phyloP scores from a whole-genome alignment of 2,329 filamentous ascomycete species.

The Aspergillus ruber region DNA sequence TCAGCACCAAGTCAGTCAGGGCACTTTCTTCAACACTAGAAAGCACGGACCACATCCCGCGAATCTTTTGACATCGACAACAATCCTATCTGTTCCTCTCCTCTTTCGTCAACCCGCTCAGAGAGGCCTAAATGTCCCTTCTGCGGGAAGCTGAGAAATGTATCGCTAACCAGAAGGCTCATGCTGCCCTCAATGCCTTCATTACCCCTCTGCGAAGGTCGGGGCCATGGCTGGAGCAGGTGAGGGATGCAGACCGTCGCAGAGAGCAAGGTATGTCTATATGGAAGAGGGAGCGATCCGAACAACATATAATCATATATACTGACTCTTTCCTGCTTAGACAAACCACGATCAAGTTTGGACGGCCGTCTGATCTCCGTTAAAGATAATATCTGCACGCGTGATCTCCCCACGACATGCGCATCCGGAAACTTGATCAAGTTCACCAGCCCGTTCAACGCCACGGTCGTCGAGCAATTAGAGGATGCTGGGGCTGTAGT shows the following conservation, averaged over 20 bases:
- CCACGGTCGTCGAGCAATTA: constrained; percentile 69
- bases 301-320: background rate
- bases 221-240: constrained; percentile 29
- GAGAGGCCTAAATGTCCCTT: constrained; percentile 35
- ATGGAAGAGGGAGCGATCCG: constrained; percentile 2
- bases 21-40: background rate
- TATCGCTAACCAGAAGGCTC: constrained; percentile 34
- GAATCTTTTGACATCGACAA: background rate
- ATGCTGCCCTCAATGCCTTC: constrained; percentile 34
- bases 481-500: constrained; percentile 56
- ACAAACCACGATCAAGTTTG: constrained; percentile 28
- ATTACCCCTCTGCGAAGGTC: constrained; percentile 31
- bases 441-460: constrained; percentile 71
- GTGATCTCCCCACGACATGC: constrained; percentile 68
- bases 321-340: constrained; percentile 12
- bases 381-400: constrained; percentile 72
- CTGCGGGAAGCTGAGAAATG: constrained; percentile 40
- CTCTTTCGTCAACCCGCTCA: background rate
- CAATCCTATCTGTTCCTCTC: background rate
- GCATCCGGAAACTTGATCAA: constrained; percentile 66
- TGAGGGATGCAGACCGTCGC: constrained; percentile 32
- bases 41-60: background rate
- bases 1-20: too few relatives aligned
- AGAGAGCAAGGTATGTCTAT: constrained; percentile 25
- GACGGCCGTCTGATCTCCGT: constrained; percentile 53